Base-by-base conservation (phyloP, 1,284 basidiomycete species). In the Boletus semigastroideus region DNA sequence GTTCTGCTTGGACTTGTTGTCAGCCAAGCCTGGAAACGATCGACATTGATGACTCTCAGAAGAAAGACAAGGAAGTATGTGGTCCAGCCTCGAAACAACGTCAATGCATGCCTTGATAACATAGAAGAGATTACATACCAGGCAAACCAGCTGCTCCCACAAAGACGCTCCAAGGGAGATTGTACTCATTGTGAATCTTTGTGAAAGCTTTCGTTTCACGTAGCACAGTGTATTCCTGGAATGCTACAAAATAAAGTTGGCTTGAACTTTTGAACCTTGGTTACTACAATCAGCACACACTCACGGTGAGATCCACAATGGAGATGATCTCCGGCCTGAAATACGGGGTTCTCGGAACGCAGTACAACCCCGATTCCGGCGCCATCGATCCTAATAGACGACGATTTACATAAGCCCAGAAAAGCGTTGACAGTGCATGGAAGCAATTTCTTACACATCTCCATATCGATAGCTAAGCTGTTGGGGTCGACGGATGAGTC, bases 111-210 rank as follows among this genome's bases (percentile, higher is more conserved):
- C 5, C 1, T 19, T 7, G 2, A 22, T 0, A 30, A 12, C 13
- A 27, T 25, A 9, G 22, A 36, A 9, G 3, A 4, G 38, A 10
- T 4, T 44, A 22, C 22, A 22, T 22, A 53, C 48, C 53, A 30
- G 63, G 36, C 20, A 61, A 16, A 19, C 56, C 57, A 12, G 42
- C 48, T 27, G 45, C 30, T 4, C 62, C 60, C 3, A 66, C 17
- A 11, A 55, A 60, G 4, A 50, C 48, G 11, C 51, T 58, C 60
- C 53, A 58, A 17, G 62, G 54, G 1, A 64, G 45, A 19, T 55
- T 54, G 12, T 62, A 25, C 25, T 59, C 28, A n/a, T 64, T 64
- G 5, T 54, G n/a, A 46, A 65, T 28, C 22, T 51, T 62, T 2
- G 1, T 38, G 6, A 61, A 22, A 0, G 13, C 9, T 5, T 28